Percentiles rank a stretch among this genome's conserved stretches.
Evolutionary conservation across 1,284 basidiomycete genomes (phyloP).

Genomic region (Pascua guehoae): DNA sequence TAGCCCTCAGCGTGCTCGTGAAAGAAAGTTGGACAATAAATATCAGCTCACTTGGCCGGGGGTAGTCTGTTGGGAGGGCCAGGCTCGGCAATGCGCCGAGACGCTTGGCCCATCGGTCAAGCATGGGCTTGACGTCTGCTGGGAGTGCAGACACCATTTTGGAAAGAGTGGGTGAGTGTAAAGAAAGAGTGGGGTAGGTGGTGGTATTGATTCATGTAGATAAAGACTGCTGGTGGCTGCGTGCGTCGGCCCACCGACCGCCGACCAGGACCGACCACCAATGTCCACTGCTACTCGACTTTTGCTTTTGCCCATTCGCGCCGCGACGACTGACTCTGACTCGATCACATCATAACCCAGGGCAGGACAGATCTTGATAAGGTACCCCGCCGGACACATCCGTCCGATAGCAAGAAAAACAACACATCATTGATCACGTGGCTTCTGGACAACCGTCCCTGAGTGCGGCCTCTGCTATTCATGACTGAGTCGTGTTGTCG

Average conservation of each 20-base stretch:
- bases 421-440: not conserved
- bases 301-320: too few relatives aligned
- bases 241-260: not conserved
- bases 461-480: not conserved
- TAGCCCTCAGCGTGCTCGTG: slow-evolving; percentile 6
- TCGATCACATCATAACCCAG: too few relatives aligned
- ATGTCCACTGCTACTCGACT: too few relatives aligned
- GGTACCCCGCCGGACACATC: too few relatives aligned
- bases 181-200: not conserved
- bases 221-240: not conserved
- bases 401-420: too few relatives aligned
- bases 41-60: slow-evolving; percentile 59
- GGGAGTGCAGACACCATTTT: slow-evolving; percentile 8
- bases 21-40: too few relatives aligned
- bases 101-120: slow-evolving; percentile 49
- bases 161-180: not conserved
- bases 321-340: too few relatives aligned
- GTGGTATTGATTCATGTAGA: not conserved
- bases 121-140: slow-evolving; percentile 24
- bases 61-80: slow-evolving; percentile 94
- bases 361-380: too few relatives aligned
- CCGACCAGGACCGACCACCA: too few relatives aligned
- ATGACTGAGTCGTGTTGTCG: not conserved
- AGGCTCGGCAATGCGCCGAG: slow-evolving; percentile 72
- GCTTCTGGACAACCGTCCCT: not conserved